Evolutionary conservation across 2,329 filamentous ascomycete species (phyloP).

Genomic region (Fusarium sp.): DNA sequence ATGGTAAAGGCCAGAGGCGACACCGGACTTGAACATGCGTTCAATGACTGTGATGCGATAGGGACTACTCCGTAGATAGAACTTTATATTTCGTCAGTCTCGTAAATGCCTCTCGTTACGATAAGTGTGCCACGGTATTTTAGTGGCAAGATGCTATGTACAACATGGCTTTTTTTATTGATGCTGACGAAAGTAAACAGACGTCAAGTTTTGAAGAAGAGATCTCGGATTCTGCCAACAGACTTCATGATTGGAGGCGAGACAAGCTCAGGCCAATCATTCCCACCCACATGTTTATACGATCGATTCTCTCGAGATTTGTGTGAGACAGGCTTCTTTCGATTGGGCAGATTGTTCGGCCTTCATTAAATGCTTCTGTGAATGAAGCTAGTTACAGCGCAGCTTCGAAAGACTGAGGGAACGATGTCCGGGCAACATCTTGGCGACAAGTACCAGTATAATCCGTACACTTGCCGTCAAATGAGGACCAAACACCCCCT

Average conservation of each 20-base stretch:
- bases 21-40: background rate
- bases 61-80: background rate
- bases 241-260: conserved; percentile 22
- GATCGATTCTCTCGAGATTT: background rate
- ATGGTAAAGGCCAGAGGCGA: background rate
- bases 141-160: conserved; percentile 2
- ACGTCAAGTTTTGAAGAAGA: background rate
- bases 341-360: conserved; percentile 10
- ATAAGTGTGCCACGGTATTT: background rate
- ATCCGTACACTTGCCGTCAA: background rate
- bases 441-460: background rate
- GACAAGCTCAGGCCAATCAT: conserved; percentile 23
- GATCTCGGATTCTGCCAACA: background rate
- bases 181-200: background rate
- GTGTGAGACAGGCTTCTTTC: conserved; percentile 3
- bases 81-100: background rate
- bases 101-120: conserved; percentile 14
- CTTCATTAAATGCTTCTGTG: background rate
- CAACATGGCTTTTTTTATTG: background rate
- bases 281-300: conserved; percentile 9
- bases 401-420: conserved; percentile 7
- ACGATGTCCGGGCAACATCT: background rate
- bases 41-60: background rate
- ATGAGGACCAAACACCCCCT: background rate
- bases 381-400: background rate